Evolutionary conservation across 192 early-diverging fungal species (phyloP).

Genomic region (Coemansia sp.): DNA sequence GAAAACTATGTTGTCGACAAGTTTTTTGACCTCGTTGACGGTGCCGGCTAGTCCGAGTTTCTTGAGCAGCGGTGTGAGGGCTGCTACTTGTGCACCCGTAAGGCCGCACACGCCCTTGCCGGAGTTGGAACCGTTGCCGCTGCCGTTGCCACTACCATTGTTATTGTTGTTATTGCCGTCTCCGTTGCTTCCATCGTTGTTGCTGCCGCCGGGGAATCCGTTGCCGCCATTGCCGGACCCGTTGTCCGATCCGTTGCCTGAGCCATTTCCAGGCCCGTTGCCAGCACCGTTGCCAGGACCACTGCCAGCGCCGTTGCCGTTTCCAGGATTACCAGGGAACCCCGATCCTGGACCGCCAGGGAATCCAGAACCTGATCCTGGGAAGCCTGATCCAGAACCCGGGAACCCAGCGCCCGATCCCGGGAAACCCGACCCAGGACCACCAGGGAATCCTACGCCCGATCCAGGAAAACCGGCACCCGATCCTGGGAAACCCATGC

Average conservation of each 20-base stretch:
- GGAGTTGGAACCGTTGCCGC: constrained; percentile 8
- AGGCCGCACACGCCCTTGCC: constrained; percentile 34
- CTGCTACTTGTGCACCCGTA: constrained; percentile 20
- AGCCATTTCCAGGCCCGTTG: too few species aligned
- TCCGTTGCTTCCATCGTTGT: not conserved
- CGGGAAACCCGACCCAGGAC: constrained; percentile 8
- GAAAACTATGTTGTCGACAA: constrained; percentile 40
- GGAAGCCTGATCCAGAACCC: constrained; percentile 11
- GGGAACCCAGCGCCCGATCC: constrained; percentile 10
- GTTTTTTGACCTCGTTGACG: constrained; percentile 46
- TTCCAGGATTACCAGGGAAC: constrained; percentile 1
- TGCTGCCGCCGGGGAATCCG: constrained; percentile 3
- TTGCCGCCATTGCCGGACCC: too few species aligned
- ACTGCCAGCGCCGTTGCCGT: constrained; percentile 10
- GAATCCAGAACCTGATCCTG: constrained; percentile 11
- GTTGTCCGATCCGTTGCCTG: constrained; percentile 10
- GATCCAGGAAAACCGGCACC: constrained; percentile 18
- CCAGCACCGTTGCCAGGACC: not conserved
- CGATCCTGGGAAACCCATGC: constrained; percentile 5
- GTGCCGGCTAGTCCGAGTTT: constrained; percentile 44
- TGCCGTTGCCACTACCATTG: constrained; percentile 7
- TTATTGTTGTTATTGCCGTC: not conserved
- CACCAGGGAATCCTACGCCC: constrained; percentile 24
- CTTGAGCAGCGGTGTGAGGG: constrained; percentile 44
- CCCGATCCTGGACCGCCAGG: constrained; percentile 15